Evolutionary conservation across 2,329 filamentous ascomycete genomes (phyloP).

Genomic region (Pseudogymnoascus sp.): DNA sequence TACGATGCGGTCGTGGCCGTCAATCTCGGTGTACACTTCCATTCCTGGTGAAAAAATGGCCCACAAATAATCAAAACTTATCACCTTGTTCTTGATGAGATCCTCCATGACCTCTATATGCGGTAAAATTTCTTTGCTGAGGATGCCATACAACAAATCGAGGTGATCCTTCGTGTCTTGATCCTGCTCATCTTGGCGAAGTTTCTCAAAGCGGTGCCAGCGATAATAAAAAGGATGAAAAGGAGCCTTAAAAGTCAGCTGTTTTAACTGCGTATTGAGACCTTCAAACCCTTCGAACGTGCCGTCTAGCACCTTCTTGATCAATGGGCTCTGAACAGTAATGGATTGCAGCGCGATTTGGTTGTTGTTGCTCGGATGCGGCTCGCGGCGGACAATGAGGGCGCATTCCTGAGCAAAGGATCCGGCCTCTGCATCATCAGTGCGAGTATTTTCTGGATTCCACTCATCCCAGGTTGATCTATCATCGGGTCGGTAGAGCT

Average conservation of each 20-base stretch:
- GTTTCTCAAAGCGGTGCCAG: slow-evolving; percentile 26
- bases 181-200: slow-evolving; percentile 23
- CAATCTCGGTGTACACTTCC: slow-evolving; percentile 18
- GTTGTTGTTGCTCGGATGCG: slow-evolving; percentile 17
- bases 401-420: slow-evolving; percentile 18
- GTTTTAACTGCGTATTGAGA: slow-evolving; percentile 27
- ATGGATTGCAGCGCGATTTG: slow-evolving; percentile 26
- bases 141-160: slow-evolving; percentile 27
- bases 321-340: slow-evolving; percentile 29
- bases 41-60: slow-evolving; percentile 24
- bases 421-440: slow-evolving; percentile 16
- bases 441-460: slow-evolving; percentile 11
- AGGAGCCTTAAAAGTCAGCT: slow-evolving; percentile 28
- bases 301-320: slow-evolving; percentile 26
- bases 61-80: slow-evolving; percentile 37
- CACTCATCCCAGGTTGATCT: slow-evolving; percentile 18
- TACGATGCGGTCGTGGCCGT: slow-evolving; percentile 15
- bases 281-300: slow-evolving; percentile 29
- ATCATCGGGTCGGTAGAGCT: slow-evolving; percentile 18
- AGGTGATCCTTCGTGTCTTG: slow-evolving; percentile 25
- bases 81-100: slow-evolving; percentile 32
- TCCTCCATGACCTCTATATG: slow-evolving; percentile 18
- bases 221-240: slow-evolving; percentile 32
- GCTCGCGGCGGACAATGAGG: slow-evolving; percentile 23
- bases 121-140: slow-evolving; percentile 23